phyloP scores from a whole-genome alignment of 2,329 filamentous ascomycete genomes.

The Capronia coronata region DNA sequence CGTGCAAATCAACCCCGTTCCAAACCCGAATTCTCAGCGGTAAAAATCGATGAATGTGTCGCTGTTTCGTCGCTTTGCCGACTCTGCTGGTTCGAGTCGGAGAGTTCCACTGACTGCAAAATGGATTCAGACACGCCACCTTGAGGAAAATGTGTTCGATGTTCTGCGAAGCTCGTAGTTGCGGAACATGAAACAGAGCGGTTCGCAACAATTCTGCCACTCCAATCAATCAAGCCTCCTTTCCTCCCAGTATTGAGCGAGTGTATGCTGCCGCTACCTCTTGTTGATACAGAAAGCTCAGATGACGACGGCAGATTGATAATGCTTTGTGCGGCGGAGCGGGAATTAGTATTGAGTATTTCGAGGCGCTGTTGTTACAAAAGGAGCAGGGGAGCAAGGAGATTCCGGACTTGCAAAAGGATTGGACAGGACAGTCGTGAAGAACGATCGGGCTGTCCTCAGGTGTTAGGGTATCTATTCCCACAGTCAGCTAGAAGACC shows the following conservation, averaged over 20 bases:
- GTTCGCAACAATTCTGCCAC: background rate
- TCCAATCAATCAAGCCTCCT: background rate
- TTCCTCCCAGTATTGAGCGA: background rate
- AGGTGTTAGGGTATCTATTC: slow-evolving; percentile 19
- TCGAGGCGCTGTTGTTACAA: slow-evolving; percentile 22
- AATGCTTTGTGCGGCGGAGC: slow-evolving; percentile 4
- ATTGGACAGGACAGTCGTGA: slow-evolving; percentile 12
- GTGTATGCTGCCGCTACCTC: slow-evolving; percentile 2
- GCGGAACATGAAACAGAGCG: background rate
- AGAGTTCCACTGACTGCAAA: slow-evolving; percentile 9
- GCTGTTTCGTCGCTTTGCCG: slow-evolving; percentile 6
- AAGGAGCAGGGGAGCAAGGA: slow-evolving; percentile 13
- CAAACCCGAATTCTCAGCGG: slow-evolving; percentile 1
- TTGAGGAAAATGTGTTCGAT: background rate
- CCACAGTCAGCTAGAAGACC: slow-evolving; percentile 18
- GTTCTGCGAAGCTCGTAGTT: background rate
- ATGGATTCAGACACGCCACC: slow-evolving; percentile 7
- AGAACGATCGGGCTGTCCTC: slow-evolving; percentile 5
- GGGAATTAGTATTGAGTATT: slow-evolving; percentile 17
- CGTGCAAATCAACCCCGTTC: slow-evolving; percentile 9
- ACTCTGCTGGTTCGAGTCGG: background rate
- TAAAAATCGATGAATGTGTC: slow-evolving; percentile 6
- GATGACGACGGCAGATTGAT: background rate
- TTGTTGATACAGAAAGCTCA: slow-evolving; percentile 17
- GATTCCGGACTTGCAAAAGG: slow-evolving; percentile 5